Conservation (phyloP, 2,329 filamentous ascomycete genomes). For the Exserohilum rostratum region DNA sequence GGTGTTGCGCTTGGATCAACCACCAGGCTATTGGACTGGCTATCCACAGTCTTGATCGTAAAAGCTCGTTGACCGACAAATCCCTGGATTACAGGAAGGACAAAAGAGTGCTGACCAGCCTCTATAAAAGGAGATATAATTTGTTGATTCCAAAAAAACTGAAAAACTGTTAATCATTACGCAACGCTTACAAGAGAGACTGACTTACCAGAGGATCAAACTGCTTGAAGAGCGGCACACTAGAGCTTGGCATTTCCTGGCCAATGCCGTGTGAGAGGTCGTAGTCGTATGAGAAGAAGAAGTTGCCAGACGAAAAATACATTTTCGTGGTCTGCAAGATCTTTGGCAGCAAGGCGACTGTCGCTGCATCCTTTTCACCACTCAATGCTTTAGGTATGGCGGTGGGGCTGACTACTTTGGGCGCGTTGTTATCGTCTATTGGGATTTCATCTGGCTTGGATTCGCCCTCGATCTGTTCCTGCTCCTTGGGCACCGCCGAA, state of each 20-base stretch:
- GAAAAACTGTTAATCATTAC: conserved; percentile 5
- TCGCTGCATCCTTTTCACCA: conserved; percentile 42
- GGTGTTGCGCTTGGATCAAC: conserved; percentile 43
- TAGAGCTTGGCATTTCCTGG: conserved; percentile 50
- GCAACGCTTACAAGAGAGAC: background rate
- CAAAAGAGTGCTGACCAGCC: conserved; percentile 71
- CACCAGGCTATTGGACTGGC: conserved; percentile 38
- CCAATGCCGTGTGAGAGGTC: conserved; percentile 77
- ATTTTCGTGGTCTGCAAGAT: conserved; percentile 82
- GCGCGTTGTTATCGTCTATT: conserved; percentile 25
- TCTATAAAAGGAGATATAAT: conserved; percentile 76
- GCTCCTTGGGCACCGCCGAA: conserved; percentile 32
- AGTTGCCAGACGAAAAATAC: conserved; percentile 81
- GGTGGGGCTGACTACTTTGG: conserved; percentile 36
- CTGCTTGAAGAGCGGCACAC: conserved; percentile 69
- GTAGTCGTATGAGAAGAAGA: conserved; percentile 94
- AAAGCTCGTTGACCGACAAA: conserved; percentile 90
- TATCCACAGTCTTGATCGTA: conserved; percentile 64
- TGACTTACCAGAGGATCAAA: conserved; percentile 69
- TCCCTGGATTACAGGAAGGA: conserved; percentile 87
- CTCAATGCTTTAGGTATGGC: conserved; percentile 44
- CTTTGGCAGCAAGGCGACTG: conserved; percentile 71
- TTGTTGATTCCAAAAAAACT: conserved; percentile 91
- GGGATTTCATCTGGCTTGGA: conserved; percentile 29
- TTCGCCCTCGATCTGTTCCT: conserved; percentile 25